These are phyloP conservation scores for Dentipellis sp. DNA, from an alignment of 768 basidiomycete genomes.

Conservation along the genomic window DNA sequence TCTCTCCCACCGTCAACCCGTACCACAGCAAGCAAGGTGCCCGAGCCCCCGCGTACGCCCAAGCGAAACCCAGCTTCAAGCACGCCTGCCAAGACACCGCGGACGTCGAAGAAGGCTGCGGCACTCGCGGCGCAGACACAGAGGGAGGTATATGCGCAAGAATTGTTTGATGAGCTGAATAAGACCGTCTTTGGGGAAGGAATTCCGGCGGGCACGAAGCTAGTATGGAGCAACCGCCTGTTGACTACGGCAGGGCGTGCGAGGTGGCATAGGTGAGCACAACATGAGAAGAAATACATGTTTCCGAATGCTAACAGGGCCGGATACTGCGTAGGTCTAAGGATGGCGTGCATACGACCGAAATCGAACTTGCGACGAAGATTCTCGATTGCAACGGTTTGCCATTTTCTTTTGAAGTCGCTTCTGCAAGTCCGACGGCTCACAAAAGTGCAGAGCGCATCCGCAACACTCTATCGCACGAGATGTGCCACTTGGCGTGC, in stretches of 20 bases:
- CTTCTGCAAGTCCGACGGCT: not conserved
- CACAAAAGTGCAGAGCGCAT: conserved; percentile 50
- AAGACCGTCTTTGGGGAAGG: conserved; percentile 7
- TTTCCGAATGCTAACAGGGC: too few relatives aligned
- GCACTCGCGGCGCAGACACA: conserved; percentile 10
- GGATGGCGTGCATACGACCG: conserved; percentile 47
- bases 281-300: not conserved
- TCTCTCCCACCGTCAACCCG: too few relatives aligned
- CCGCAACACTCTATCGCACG: conserved; percentile 75
- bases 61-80: not conserved
- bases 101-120: conserved; percentile 11
- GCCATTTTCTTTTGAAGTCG: conserved; percentile 8
- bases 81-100: conserved; percentile 8
- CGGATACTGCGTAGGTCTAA: conserved; percentile 29
- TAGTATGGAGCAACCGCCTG: conserved; percentile 13
- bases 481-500: conserved; percentile 87
- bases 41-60: not conserved
- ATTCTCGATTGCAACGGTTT: conserved; percentile 70
- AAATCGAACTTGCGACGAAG: conserved; percentile 77
- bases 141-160: conserved; percentile 10
- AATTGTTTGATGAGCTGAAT: conserved; percentile 13
- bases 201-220: conserved; percentile 6
- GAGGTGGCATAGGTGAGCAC: conserved; percentile 11
- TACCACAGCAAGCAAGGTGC: too few relatives aligned
- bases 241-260: conserved; percentile 14